These are phyloP conservation scores for Epichloe festucae DNA, from an alignment of 2,329 filamentous ascomycete genomes.

Conservation along the genomic window DNA sequence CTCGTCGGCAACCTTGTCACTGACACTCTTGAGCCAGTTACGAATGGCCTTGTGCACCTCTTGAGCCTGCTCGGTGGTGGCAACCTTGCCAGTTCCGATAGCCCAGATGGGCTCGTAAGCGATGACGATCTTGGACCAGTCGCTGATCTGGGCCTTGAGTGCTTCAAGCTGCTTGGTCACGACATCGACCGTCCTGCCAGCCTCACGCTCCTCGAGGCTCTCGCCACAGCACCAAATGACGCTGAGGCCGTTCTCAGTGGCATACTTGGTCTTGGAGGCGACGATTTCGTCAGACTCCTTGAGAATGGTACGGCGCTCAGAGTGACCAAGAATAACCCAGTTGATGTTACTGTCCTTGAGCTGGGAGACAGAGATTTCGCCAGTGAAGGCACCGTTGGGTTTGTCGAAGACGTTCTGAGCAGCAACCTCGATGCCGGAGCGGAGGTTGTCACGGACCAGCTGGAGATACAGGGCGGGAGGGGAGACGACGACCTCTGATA, in stretches of 20 bases:
- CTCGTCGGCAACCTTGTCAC: conserved; percentile 63
- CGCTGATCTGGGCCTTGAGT: conserved; percentile 60
- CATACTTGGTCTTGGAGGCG: conserved; percentile 87
- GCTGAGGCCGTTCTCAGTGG: conserved; percentile 70
- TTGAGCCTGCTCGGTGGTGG: conserved; percentile 79
- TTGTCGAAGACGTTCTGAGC: conserved; percentile 97
- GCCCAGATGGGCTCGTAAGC: conserved; percentile 99
- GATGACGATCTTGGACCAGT: conserved; percentile 91
- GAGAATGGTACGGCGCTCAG: conserved; percentile 82
- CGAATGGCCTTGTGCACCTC: conserved; percentile 90
- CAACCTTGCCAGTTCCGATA: conserved; percentile 87
- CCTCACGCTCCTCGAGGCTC: conserved; percentile 84
- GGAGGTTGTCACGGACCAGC: conserved; percentile 67
- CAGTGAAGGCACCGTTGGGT: conserved; percentile 92
- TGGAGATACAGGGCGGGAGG: conserved; percentile 86
- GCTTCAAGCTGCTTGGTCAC: conserved; percentile 77
- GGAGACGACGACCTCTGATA: conserved; percentile 80
- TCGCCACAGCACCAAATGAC: conserved; percentile 98
- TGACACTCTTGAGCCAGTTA: conserved; percentile 71
- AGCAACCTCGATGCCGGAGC: conserved; percentile 67
- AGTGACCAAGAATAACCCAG: conserved; percentile 91
- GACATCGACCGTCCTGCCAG: conserved; percentile 70
- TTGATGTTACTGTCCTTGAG: conserved; percentile 78
- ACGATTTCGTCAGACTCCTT: conserved; percentile 77
- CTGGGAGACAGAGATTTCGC: conserved; percentile 87